Conservation (phyloP, 2,329 filamentous ascomycete species). For the Ophiocordyceps australis region DNA sequence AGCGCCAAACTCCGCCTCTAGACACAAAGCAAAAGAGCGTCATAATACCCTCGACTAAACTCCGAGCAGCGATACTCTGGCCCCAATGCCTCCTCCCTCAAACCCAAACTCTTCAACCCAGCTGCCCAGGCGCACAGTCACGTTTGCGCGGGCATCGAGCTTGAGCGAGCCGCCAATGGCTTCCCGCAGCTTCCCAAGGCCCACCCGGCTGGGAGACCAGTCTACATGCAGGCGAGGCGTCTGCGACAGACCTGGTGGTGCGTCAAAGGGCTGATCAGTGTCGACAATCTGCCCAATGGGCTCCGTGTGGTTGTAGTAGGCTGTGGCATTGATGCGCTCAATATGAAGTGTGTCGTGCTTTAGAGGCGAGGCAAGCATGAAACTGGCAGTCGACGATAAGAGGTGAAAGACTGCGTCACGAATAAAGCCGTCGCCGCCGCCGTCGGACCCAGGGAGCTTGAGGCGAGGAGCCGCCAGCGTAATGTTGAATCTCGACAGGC, state of each 20-base stretch:
- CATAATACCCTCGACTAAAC: too few relatives aligned
- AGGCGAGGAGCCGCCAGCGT: conserved; percentile 56
- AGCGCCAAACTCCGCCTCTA: too few relatives aligned
- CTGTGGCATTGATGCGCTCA: conserved; percentile 65
- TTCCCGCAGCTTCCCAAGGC: conserved; percentile 63
- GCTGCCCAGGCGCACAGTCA: conserved; percentile 54
- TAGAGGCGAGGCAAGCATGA: conserved; percentile 68
- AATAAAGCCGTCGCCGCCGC: conserved; percentile 47
- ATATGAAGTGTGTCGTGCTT: conserved; percentile 55
- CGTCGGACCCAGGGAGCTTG: conserved; percentile 29
- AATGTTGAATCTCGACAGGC: conserved; percentile 53
- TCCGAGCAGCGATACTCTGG: conserved; percentile 26
- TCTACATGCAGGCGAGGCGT: conserved; percentile 68
- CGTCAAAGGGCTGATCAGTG: conserved; percentile 52
- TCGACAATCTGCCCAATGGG: conserved; percentile 64
- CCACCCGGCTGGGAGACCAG: conserved; percentile 60
- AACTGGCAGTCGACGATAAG: conserved; percentile 70
- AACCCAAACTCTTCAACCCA: conserved; percentile 63
- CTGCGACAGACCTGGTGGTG: conserved; percentile 53
- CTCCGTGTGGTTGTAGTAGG: conserved; percentile 67
- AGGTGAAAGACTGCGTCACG: conserved; percentile 75
- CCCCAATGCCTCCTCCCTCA: conserved; percentile 49
- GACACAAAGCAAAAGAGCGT: too few relatives aligned
- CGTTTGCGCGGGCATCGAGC: conserved; percentile 59
- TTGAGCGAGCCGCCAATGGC: conserved; percentile 68